Conservation (phyloP, 2,329 filamentous ascomycete genomes). For the Colletotrichum sp. region DNA sequence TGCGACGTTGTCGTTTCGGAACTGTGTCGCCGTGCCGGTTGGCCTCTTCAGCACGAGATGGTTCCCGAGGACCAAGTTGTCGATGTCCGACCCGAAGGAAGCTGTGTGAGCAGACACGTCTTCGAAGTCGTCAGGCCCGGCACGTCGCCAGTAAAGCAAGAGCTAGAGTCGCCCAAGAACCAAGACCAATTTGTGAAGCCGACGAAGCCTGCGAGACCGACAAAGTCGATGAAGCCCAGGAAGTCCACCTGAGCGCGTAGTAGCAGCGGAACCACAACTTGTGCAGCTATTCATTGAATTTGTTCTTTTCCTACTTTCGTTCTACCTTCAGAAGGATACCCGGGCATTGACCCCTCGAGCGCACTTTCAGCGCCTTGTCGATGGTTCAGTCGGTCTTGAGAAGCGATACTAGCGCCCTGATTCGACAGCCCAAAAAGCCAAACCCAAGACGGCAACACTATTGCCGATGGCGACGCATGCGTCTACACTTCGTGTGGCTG, state of each 20-base stretch:
- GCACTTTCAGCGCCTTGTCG: background rate
- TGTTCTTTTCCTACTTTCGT: background rate
- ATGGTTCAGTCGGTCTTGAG: background rate
- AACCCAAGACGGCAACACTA: conserved; percentile 1
- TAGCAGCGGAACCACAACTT: background rate
- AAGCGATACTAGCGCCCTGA: background rate
- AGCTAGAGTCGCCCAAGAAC: background rate
- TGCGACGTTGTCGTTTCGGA: conserved; percentile 91
- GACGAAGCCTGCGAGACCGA: background rate
- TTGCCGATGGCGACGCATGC: conserved; percentile 4
- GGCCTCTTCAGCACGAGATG: conserved; percentile 85
- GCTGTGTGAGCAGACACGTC: conserved; percentile 43
- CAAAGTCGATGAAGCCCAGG: conserved; percentile 3
- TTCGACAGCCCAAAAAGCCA: background rate
- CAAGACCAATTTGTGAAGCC: background rate
- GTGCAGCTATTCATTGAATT: background rate
- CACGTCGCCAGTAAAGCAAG: background rate
- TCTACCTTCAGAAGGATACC: background rate
- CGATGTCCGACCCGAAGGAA: conserved; percentile 56
- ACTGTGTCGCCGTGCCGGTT: conserved; percentile 80
- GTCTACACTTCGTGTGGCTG: background rate
- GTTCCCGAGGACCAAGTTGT: conserved; percentile 71
- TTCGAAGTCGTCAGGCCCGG: conserved; percentile 32
- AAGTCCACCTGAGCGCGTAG: background rate
- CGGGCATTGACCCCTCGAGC: background rate